Conservation (phyloP, 2,329 filamentous ascomycete genomes). For the Calonectria leucothoes region DNA sequence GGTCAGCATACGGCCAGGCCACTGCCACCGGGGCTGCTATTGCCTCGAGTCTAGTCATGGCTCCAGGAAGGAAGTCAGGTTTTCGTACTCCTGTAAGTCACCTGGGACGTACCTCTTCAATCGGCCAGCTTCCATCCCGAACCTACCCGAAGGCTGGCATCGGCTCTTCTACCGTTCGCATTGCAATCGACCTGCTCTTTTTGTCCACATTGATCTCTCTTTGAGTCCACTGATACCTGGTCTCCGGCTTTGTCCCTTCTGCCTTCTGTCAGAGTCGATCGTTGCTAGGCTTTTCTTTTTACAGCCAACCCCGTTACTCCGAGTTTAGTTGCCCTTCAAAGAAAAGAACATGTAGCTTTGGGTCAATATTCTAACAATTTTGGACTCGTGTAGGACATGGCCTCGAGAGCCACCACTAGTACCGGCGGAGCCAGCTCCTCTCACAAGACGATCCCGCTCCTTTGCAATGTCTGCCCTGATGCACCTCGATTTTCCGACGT, state of each 20-base stretch:
- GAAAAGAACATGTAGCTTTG: background rate
- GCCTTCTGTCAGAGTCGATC: conserved; percentile 12
- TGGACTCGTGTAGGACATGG: conserved; percentile 50
- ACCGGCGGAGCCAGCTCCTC: conserved; percentile 34
- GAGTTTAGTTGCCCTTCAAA: background rate
- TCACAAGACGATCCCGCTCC: conserved; percentile 69
- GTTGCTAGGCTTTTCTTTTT: conserved; percentile 9
- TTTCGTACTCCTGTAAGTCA: conserved; percentile 31
- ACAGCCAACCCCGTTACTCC: background rate
- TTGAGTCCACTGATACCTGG: conserved; percentile 23
- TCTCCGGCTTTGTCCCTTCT: conserved; percentile 44
- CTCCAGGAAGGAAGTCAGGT: conserved; percentile 34
- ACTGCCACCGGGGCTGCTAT: background rate
- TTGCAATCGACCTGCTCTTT: conserved; percentile 34
- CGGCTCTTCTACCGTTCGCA: conserved; percentile 32
- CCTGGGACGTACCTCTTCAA: background rate
- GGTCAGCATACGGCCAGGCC: background rate
- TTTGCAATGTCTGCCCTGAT: conserved; percentile 86
- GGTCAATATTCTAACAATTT: conserved; percentile 31
- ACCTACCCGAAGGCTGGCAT: conserved; percentile 31
- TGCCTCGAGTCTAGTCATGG: conserved; percentile 27
- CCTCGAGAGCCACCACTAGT: conserved; percentile 39
- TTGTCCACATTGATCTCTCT: conserved; percentile 41
- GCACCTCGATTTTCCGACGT: conserved; percentile 87
- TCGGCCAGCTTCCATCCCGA: conserved; percentile 18